Base-by-base conservation (phyloP, 176 grass and related monocot species). In the Hyparrhenia diplandra region DNA sequence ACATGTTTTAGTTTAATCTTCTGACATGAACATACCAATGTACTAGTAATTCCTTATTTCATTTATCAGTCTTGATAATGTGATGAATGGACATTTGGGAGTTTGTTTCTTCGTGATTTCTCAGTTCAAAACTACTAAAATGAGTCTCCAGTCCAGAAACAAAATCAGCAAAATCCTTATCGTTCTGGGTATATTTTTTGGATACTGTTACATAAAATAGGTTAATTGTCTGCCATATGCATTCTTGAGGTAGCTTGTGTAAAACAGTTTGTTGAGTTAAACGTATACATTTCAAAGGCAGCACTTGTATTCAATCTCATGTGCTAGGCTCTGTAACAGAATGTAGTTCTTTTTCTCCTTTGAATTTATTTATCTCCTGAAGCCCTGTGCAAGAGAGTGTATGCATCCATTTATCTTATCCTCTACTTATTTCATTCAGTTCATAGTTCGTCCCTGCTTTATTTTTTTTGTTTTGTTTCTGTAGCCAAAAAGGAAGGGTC, bases 401-500 rank as follows among this genome's bases (percentile, higher is more conserved):
- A 40, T 27, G 4, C 51, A n/a, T 42, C 60, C 28, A 45, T 82
- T 61, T 32, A 57, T 59, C 24, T 45, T 57, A 20, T 21, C 27
- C 0, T 42, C 20, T 74, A 59, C 5, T 25, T 66, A 40, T 82
- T 34, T 71, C 37, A 64, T 14, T 57, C 35, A 49, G 64, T 12
- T 57, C 1, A 41, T 31, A 61, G 8, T 60, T 75, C 13, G 65
- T 6, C 52, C n/a, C n/a, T n/a, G n/a, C n/a, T n/a, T n/a, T n/a
- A n/a, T n/a, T n/a, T n/a, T n/a, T n/a, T 3, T 62, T 78, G 17
- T 67, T 12, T 77, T 67, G 28, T 76, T 28, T 45, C 25, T 90
- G 29, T 80, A 98, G 95, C 64, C 90, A 76, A 2, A 94, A 93
- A 82, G 95, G 95, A 87, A 98, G 83, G 69, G 83, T 98, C 57